Evolutionary conservation across 495 filamentous ascomycete genomes (phyloP), one percentile per base, ranked within the genome.

Genomic region (Talaromyces stipitatus): DNA sequence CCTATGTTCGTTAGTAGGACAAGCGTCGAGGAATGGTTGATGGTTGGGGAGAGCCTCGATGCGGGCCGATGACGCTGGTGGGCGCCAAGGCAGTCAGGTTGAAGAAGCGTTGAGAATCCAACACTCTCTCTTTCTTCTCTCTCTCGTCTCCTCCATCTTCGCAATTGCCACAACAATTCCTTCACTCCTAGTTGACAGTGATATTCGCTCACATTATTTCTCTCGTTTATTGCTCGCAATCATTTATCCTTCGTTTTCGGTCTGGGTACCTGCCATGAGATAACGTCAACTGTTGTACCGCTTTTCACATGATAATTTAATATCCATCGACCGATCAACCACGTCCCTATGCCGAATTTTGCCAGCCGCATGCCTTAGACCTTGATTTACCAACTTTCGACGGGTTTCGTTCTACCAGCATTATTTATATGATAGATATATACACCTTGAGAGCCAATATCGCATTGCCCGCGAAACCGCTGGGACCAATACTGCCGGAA

Each of bases 401-500:
- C 16, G 16, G 43, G 14, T 26, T 26, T 26, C 43, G 43, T 46
- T 46, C 3, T 3, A 46, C 10, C 12, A 20, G 43, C 23, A 47
- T 47, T 26, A 26, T 26, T n/a, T 26, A 55, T 16, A 55, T 55
- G 14, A 12, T 55, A 55, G 43, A 55, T 24, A 41, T 43, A 28
- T 43, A 23, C 29, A 16, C 11, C 22, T 43, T 48, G 20, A 48
- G 30, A 33, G 30, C 9, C 45, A 11, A 23, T 48, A 24, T 48
- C 12, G 10, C 20, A 11, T 10, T 26, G 20, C 20, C 45, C 24
- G 12, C 45, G 10, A 24, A 26, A 9, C 12, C 22, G 24, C 45
- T 24, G 24, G 26, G n/a, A 55, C 23, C 29, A 29, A 22, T 46
- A 18, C 38, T 61, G 61, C 61, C 67, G 71, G 62, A 50, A 98